Percentiles rank a stretch among this genome's conserved stretches.
Conservation (phyloP, 192 early-diverging fungal genomes). For the Entomortierella parvispora region DNA sequence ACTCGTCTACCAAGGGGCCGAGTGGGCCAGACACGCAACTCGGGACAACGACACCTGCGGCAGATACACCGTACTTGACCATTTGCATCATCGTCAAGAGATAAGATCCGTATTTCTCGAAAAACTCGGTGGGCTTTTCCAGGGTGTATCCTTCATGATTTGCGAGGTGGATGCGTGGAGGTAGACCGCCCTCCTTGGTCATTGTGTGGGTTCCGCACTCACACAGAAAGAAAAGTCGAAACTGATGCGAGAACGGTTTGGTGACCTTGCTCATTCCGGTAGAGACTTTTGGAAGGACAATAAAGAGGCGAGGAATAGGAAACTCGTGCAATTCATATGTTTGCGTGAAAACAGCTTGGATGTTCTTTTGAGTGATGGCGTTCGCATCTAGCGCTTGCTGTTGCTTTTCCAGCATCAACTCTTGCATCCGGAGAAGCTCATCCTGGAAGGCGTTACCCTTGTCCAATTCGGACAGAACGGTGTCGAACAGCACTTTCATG, state of each 20-base stretch:
- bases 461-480: not conserved
- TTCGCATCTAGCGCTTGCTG: not conserved
- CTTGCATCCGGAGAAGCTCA: not conserved
- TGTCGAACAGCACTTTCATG: not conserved
- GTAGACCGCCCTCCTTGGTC: not conserved
- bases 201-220: constrained; percentile 19
- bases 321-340: not conserved
- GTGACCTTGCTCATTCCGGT: not conserved
- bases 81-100: constrained; percentile 16
- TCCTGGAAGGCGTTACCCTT: not conserved
- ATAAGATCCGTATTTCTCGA: constrained; percentile 20
- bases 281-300: not conserved
- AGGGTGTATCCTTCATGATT: constrained; percentile 23
- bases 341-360: constrained; percentile 6
- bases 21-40: not conserved
- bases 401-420: constrained; percentile 3
- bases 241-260: not conserved
- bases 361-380: not conserved
- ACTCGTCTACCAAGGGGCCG: not conserved
- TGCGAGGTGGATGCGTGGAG: constrained; percentile 8
- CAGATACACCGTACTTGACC: constrained; percentile 9
- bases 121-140: constrained; percentile 14
- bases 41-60: constrained; percentile 3
- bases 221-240: constrained; percentile 14
- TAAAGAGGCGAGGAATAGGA: constrained; percentile 2